A percentile compares a stretch with the other conserved stretches of the same genome.
These are phyloP conservation scores for Ophiostoma sp. DNA, from an alignment of 2,329 filamentous ascomycete genomes.

Conservation along the genomic window DNA sequence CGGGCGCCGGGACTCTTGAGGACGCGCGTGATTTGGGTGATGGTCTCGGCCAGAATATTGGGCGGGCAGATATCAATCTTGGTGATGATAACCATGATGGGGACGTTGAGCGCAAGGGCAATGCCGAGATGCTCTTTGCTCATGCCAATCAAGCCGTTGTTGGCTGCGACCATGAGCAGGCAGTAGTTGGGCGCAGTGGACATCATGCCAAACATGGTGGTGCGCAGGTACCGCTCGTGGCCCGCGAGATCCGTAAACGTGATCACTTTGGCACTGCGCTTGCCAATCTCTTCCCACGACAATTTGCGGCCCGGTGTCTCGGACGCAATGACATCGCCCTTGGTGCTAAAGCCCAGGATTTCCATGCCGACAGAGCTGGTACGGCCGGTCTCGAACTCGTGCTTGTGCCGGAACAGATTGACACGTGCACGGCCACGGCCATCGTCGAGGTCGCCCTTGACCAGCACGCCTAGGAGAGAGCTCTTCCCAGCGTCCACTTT, in stretches of 20 bases:
- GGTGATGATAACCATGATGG: conserved; percentile 95
- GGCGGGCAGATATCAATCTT: conserved; percentile 98
- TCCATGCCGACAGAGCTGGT: conserved; percentile 98
- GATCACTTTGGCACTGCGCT: conserved; percentile 91
- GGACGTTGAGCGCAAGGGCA: conserved; percentile 87
- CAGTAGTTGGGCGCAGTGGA: conserved; percentile 97
- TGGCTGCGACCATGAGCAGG: conserved; percentile 94
- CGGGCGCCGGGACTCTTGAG: conserved; percentile 87
- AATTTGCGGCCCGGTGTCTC: conserved; percentile 71
- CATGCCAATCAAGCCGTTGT: conserved; percentile 96
- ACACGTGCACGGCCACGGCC: conserved; percentile 89
- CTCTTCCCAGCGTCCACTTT: conserved; percentile 89
- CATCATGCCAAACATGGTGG: conserved; percentile 90
- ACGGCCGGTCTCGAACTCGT: conserved; percentile 90
- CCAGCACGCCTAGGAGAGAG: conserved; percentile 89
- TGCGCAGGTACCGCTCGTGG: conserved; percentile 90
- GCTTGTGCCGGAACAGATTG: conserved; percentile 95
- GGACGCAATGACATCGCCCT: conserved; percentile 74
- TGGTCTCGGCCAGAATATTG: conserved; percentile 88
- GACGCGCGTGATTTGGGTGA: conserved; percentile 85
- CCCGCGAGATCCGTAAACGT: conserved; percentile 93
- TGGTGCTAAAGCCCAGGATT: conserved; percentile 93
- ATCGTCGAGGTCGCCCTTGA: conserved; percentile 92
- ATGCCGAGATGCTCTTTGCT: conserved; percentile 97
- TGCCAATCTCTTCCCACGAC: conserved; percentile 97